These are phyloP conservation scores for Termitomyces sp. DNA, from an alignment of 768 basidiomycete genomes.

Conservation along the genomic window DNA sequence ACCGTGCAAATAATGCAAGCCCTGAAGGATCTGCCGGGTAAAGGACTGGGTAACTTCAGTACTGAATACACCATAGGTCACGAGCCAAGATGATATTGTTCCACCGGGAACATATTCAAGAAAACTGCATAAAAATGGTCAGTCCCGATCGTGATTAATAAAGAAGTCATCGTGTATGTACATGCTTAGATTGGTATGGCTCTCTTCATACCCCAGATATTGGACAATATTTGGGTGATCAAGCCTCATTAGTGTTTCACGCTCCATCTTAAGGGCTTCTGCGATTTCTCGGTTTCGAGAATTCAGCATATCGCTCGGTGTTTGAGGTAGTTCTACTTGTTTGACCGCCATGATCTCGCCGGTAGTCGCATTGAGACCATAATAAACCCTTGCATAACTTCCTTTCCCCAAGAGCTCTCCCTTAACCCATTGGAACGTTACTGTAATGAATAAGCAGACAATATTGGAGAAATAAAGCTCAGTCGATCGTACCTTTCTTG, in stretches of 20 bases:
- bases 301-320: slow-evolving; percentile 63
- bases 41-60: slow-evolving; percentile 85
- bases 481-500: slow-evolving; percentile 11
- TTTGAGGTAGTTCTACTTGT: slow-evolving; percentile 84
- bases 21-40: slow-evolving; percentile 78
- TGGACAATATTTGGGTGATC: slow-evolving; percentile 91
- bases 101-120: slow-evolving; percentile 95
- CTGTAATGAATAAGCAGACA: slow-evolving; percentile 18
- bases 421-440: slow-evolving; percentile 87
- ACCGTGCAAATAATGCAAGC: slow-evolving; percentile 83
- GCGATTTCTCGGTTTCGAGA: slow-evolving; percentile 61
- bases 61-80: slow-evolving; percentile 75
- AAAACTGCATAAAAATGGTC: slow-evolving; percentile 48
- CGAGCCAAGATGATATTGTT: slow-evolving; percentile 75
- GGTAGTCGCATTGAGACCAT: slow-evolving; percentile 83
- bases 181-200: slow-evolving; percentile 71
- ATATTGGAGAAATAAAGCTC: neutral
- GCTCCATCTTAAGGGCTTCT: slow-evolving; percentile 81
- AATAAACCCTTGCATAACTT: slow-evolving; percentile 90
- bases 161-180: slow-evolving; percentile 42
- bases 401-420: slow-evolving; percentile 92
- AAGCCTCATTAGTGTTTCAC: slow-evolving; percentile 77
- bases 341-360: slow-evolving; percentile 96
- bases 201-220: slow-evolving; percentile 86
- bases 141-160: neutral